These are phyloP conservation scores for Aspergillus pseudonomiae DNA, from an alignment of 2,329 filamentous ascomycete genomes.

Conservation along the genomic window DNA sequence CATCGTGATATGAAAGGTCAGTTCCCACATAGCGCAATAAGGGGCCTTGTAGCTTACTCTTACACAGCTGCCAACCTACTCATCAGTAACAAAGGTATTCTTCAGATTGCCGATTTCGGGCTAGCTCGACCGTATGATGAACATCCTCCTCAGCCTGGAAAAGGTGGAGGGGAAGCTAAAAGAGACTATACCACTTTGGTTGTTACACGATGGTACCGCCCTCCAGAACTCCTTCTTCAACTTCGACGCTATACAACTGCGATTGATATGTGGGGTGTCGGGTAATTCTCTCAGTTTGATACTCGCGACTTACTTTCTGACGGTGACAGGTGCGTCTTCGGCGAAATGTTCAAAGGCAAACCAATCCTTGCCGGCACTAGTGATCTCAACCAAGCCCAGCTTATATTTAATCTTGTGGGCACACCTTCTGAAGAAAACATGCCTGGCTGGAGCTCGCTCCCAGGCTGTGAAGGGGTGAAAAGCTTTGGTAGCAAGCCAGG, in stretches of 20 bases:
- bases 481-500: slow-evolving; percentile 63
- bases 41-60: not conserved
- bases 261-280: slow-evolving; percentile 98
- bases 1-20: slow-evolving; percentile 91
- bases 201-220: slow-evolving; percentile 95
- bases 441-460: slow-evolving; percentile 85
- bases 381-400: slow-evolving; percentile 84
- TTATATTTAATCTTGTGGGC: slow-evolving; percentile 92
- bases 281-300: slow-evolving; percentile 58
- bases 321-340: slow-evolving; percentile 81
- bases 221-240: slow-evolving; percentile 87
- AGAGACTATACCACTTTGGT: slow-evolving; percentile 96
- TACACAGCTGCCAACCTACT: slow-evolving; percentile 80
- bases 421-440: slow-evolving; percentile 87
- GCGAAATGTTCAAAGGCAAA: slow-evolving; percentile 93
- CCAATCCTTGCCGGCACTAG: slow-evolving; percentile 90
- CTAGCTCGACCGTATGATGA: slow-evolving; percentile 93
- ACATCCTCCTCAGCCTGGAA: slow-evolving; percentile 72
- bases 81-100: slow-evolving; percentile 89
- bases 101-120: slow-evolving; percentile 97
- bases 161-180: slow-evolving; percentile 79
- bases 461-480: slow-evolving; percentile 75
- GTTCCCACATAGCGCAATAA: slow-evolving; percentile 6
- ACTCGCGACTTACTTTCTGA: slow-evolving; percentile 18
- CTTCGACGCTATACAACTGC: slow-evolving; percentile 92